Conservation (phyloP, 345 rosid genomes). For the Cardamine chenopodiifolia region DNA sequence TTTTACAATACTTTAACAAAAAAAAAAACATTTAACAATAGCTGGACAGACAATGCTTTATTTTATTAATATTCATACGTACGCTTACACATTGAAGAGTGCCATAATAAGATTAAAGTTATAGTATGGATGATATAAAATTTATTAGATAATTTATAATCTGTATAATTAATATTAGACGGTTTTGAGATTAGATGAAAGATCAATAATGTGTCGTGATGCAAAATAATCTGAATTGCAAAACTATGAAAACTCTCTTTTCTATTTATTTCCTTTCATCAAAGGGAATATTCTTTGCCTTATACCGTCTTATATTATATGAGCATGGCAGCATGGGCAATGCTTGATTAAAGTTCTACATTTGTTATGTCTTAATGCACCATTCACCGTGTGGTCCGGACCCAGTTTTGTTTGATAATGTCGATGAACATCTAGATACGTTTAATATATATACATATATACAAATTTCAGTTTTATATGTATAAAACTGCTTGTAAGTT, state of each 20-base stretch:
- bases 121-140: background rate
- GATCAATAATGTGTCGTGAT: background rate
- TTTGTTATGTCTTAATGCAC: slow-evolving; percentile 20
- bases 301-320: background rate
- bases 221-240: background rate
- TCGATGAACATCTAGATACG: background rate
- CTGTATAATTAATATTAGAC: background rate
- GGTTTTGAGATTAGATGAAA: background rate
- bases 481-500: too few relatives aligned
- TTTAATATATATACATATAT: background rate
- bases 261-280: background rate
- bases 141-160: background rate
- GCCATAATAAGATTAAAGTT: background rate
- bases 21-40: background rate
- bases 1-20: too few relatives aligned
- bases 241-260: background rate
- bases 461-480: background rate
- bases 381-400: slow-evolving; percentile 22
- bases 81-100: background rate
- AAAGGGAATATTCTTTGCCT: background rate
- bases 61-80: background rate
- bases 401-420: slow-evolving; percentile 18
- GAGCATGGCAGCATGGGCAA: slow-evolving; percentile 18
- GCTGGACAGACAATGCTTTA: background rate
- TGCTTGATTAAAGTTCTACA: slow-evolving; percentile 15